Percentiles rank a stretch among this genome's conserved stretches.
Evolutionary conservation across 768 basidiomycete species (phyloP).

Genomic region (Zangia roseola): DNA sequence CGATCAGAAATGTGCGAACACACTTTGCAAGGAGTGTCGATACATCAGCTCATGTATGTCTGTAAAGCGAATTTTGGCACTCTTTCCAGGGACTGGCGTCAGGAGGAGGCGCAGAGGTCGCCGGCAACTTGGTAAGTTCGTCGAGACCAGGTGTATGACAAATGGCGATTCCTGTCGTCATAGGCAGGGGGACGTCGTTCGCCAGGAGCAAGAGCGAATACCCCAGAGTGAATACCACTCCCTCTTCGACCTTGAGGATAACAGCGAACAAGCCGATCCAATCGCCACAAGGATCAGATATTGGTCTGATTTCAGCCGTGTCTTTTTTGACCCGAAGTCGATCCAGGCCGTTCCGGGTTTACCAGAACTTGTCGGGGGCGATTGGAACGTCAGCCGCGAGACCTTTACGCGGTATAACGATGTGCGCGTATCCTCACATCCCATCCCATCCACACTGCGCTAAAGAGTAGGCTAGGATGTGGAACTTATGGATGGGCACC

Average conservation of each 20-base stretch:
- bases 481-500: constrained; percentile 66
- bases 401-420: constrained; percentile 53
- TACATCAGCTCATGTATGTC: constrained; percentile 6
- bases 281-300: constrained; percentile 35
- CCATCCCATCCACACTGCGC: neutral
- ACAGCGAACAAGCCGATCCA: constrained; percentile 8
- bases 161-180: constrained; percentile 1
- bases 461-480: constrained; percentile 43
- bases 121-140: constrained; percentile 20
- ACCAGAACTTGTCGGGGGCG: constrained; percentile 47
- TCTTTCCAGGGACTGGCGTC: constrained; percentile 42
- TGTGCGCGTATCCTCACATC: constrained; percentile 36
- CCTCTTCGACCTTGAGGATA: constrained; percentile 33
- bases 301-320: constrained; percentile 53
- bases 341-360: constrained; percentile 62
- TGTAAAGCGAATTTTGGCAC: constrained; percentile 65
- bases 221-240: constrained; percentile 55
- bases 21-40: neutral
- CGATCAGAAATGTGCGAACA: constrained; percentile 57
- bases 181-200: constrained; percentile 51
- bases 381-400: constrained; percentile 57
- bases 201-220: constrained; percentile 54
- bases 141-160: neutral
- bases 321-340: constrained; percentile 61
- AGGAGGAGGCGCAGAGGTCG: constrained; percentile 22